phyloP scores from a whole-genome alignment of 805 yeast genomes.

The Monosporozyma solicola region DNA sequence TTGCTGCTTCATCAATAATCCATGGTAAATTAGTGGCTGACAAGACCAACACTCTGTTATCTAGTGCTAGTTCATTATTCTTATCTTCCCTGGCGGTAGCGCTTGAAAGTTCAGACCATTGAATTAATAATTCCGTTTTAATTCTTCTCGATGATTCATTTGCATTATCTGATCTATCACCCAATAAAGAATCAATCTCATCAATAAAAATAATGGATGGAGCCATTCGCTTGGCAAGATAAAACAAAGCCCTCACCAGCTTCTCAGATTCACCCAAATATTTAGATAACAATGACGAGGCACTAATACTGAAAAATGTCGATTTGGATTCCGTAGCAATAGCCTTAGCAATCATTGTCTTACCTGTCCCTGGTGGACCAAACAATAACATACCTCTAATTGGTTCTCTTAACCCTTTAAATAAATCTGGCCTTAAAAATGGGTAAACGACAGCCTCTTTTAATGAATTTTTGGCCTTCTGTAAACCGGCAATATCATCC shows the following conservation, averaged over 20 bases:
- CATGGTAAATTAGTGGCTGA: constrained; percentile 97
- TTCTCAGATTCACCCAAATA: constrained; percentile 85
- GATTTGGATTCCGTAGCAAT: constrained; percentile 95
- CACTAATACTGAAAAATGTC: constrained; percentile 86
- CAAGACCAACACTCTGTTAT: constrained; percentile 69
- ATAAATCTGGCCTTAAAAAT: constrained; percentile 85
- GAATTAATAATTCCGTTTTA: constrained; percentile 87
- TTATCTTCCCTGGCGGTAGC: constrained; percentile 50
- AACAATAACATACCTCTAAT: constrained; percentile 91
- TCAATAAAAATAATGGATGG: constrained; percentile 94
- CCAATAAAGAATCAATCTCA: constrained; percentile 85
- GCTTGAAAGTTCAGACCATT: constrained; percentile 87
- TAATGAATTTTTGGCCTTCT: constrained; percentile 74
- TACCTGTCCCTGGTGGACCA: constrained; percentile 99
- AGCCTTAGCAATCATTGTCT: constrained; percentile 95
- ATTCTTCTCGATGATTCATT: constrained; percentile 87
- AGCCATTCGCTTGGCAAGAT: constrained; percentile 74
- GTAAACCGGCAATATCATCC: constrained; percentile 94
- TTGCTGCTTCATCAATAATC: constrained; percentile 96
- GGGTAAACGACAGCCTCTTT: constrained; percentile 97
- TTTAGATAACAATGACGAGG: constrained; percentile 80
- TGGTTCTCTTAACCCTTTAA: constrained; percentile 87
- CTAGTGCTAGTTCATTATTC: constrained; percentile 28
- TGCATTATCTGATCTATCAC: constrained; percentile 70
- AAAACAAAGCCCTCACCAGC: constrained; percentile 79